A percentile compares a stretch with the other conserved stretches of the same genome.
Evolutionary conservation across 257 asterid species (phyloP).

Genomic region (Lycium barbarum): DNA sequence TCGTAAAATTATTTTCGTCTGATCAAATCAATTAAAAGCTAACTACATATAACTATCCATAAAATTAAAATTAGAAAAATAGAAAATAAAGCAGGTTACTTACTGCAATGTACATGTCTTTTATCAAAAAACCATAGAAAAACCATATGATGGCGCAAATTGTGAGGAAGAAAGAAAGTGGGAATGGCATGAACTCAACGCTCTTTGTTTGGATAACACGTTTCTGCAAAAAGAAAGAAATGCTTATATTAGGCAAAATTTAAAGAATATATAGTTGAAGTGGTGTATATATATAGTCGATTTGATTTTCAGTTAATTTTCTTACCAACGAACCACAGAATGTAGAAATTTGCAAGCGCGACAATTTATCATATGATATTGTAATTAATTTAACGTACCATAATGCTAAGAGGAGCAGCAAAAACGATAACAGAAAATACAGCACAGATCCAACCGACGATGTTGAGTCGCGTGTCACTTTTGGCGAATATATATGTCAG

Average conservation of each 20-base stretch:
- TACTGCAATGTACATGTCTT: conserved; percentile 77
- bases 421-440: conserved; percentile 71
- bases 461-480: conserved; percentile 37
- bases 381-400: conserved; percentile 47
- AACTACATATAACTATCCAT: too few species aligned
- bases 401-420: conserved; percentile 82
- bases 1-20: too few species aligned
- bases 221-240: conserved; percentile 36
- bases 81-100: conserved; percentile 33
- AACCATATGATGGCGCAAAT: conserved; percentile 77
- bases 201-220: conserved; percentile 73
- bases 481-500: conserved; percentile 40
- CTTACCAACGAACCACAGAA: too few species aligned
- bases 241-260: not conserved
- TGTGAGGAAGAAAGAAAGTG: conserved; percentile 77
- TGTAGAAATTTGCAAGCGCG: too few species aligned
- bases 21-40: too few species aligned
- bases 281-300: not conserved
- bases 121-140: conserved; percentile 68
- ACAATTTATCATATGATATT: not conserved
- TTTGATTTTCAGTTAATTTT: not conserved
- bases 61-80: too few species aligned
- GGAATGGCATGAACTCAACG: conserved; percentile 82
- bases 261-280: not conserved
- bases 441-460: conserved; percentile 88